Conservation (phyloP, 139 green algal species). For the Bryopsis sp. region DNA sequence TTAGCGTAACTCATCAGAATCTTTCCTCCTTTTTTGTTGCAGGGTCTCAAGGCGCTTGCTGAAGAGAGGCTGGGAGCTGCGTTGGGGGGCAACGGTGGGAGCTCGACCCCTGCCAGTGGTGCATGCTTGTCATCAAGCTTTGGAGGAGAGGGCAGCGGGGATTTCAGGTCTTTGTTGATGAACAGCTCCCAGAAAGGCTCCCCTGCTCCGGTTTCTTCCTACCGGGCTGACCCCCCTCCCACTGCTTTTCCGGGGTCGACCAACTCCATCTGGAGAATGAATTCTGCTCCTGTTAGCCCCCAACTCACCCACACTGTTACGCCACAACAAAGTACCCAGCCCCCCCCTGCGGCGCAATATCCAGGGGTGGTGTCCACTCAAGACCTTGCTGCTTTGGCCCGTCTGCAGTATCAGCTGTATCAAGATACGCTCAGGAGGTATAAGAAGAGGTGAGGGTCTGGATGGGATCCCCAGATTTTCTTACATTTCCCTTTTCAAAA, state of each 20-base stretch:
- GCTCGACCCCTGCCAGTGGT: no score
- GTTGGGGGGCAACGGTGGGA: neutral
- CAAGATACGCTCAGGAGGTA: neutral
- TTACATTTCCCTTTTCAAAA: no score
- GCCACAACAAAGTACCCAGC: neutral
- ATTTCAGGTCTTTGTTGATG: neutral
- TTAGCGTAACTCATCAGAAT: no score
- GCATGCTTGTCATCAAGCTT: no score
- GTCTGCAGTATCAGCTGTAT: neutral
- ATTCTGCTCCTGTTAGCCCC: neutral
- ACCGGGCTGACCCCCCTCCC: neutral
- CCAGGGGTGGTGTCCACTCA: neutral
- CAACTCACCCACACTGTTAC: neutral
- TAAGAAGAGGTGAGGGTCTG: neutral
- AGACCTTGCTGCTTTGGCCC: neutral
- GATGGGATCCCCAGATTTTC: no score
- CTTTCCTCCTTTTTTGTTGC: no score
- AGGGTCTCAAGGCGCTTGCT: constrained; percentile 17
- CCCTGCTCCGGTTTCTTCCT: neutral
- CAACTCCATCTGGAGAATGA: constrained; percentile 18
- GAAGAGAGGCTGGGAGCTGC: neutral
- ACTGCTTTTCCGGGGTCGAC: neutral
- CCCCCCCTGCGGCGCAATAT: neutral
- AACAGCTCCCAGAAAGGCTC: neutral
- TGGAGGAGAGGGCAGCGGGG: neutral